Conservation (phyloP, 768 basidiomycete species). For the Tubosaeta brunneosetosa region DNA sequence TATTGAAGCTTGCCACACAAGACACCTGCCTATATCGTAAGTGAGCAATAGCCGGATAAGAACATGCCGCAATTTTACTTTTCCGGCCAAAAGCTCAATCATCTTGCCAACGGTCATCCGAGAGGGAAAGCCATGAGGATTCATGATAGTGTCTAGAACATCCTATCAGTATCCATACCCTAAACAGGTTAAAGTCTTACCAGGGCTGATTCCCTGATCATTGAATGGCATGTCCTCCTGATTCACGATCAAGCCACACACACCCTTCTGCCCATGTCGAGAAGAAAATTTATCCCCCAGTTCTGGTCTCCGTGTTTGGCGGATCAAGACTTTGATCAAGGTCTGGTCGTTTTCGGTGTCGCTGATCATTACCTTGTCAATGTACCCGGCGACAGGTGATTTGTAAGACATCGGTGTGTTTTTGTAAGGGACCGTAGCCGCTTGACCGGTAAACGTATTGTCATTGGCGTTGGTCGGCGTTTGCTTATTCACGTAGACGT, state of each 20-base stretch:
- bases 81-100: constrained; percentile 96
- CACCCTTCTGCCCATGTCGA: constrained; percentile 97
- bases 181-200: constrained; percentile 37
- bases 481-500: constrained; percentile 97
- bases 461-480: constrained; percentile 92
- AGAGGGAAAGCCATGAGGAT: constrained; percentile 98
- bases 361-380: constrained; percentile 97
- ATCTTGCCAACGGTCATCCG: constrained; percentile 99
- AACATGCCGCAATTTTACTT: constrained; percentile 43
- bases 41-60: constrained; percentile 3
- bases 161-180: constrained; percentile 9
- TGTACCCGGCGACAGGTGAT: constrained; percentile 85
- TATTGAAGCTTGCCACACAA: constrained; percentile 85
- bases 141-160: constrained; percentile 94
- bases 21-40: constrained; percentile 70
- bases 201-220: constrained; percentile 91
- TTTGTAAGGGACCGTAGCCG: constrained; percentile 81
- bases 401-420: constrained; percentile 93
- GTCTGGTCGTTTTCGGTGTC: constrained; percentile 97
- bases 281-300: constrained; percentile 99
- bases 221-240: constrained; percentile 99
- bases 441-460: constrained; percentile 81
- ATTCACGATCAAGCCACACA: constrained; percentile 97
- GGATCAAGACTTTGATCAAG: constrained; percentile 93
- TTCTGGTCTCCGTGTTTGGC: constrained; percentile 94